Conservation (phyloP, 2,329 filamentous ascomycete species). For the Trichoderma sp. region DNA sequence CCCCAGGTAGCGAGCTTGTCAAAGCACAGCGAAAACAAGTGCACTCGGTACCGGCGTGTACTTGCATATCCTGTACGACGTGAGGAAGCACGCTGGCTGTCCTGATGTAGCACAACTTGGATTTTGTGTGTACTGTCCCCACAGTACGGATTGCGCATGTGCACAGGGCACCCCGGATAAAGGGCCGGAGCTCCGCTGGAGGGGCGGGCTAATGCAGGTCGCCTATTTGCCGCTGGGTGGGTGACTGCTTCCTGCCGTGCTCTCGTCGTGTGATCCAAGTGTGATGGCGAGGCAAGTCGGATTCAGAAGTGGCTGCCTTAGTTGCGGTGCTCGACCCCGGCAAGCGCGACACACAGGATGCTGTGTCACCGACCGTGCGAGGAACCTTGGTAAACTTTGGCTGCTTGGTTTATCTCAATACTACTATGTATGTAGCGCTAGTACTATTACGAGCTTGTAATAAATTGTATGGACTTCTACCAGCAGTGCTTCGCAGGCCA, state of each 20-base stretch:
- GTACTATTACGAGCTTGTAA: background rate
- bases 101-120: background rate
- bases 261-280: background rate
- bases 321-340: background rate
- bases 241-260: background rate
- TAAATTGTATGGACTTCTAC: too few relatives aligned
- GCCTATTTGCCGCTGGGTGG: constrained; percentile 9
- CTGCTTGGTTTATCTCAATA: background rate
- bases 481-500: background rate
- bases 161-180: background rate
- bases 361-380: background rate
- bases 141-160: background rate
- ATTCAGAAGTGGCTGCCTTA: background rate
- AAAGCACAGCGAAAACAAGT: background rate
- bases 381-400: background rate
- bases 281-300: background rate
- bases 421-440: background rate
- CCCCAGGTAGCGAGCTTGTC: background rate
- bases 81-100: background rate
- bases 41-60: background rate
- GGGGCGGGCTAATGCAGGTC: constrained; percentile 20
- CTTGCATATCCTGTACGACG: background rate
- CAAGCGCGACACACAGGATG: background rate
- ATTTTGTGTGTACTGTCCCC: too few relatives aligned
- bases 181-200: background rate